These are phyloP conservation scores for Oxytropis ochrocephala DNA, from an alignment of 306 rosid species.

Conservation along the genomic window DNA sequence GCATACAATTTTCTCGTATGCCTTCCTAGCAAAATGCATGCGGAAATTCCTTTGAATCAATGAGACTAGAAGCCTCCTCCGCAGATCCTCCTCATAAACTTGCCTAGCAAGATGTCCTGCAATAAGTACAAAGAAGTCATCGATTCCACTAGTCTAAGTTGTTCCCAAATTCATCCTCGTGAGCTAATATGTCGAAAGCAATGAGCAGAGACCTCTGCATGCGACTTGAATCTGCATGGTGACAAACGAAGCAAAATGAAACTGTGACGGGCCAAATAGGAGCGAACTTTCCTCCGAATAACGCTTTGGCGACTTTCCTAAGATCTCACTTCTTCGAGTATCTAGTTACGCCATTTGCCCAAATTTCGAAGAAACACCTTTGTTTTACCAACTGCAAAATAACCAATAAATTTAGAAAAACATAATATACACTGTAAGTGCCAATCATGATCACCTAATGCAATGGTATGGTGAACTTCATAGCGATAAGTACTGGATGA, in stretches of 20 bases:
- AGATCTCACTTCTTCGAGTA: slow-evolving; percentile 78
- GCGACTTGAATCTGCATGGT: slow-evolving; percentile 72
- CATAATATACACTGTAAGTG: slow-evolving; percentile 1
- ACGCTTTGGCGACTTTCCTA: slow-evolving; percentile 91
- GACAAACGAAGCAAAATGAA: slow-evolving; percentile 55
- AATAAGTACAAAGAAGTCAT: slow-evolving; percentile 14
- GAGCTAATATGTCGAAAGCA: slow-evolving; percentile 12
- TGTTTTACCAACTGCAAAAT: slow-evolving; percentile 74
- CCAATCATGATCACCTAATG: background rate
- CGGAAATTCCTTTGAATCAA: slow-evolving; percentile 82
- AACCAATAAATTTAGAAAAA: slow-evolving; percentile 14
- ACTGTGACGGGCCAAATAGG: slow-evolving; percentile 72
- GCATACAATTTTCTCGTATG: slow-evolving; percentile 51
- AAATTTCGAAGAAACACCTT: slow-evolving; percentile 95
- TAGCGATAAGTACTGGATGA: background rate
- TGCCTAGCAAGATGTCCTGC: slow-evolving; percentile 85
- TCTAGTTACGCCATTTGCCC: slow-evolving; percentile 99
- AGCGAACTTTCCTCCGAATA: slow-evolving; percentile 90
- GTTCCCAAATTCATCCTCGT: background rate
- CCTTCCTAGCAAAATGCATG: slow-evolving; percentile 77
- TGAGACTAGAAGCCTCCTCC: slow-evolving; percentile 65
- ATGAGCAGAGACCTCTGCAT: slow-evolving; percentile 67
- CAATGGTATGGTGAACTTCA: background rate
- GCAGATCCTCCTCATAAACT: slow-evolving; percentile 59
- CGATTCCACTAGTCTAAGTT: slow-evolving; percentile 2